Base-by-base conservation (phyloP, 495 filamentous ascomycete species). In the Acidomyces sp. region DNA sequence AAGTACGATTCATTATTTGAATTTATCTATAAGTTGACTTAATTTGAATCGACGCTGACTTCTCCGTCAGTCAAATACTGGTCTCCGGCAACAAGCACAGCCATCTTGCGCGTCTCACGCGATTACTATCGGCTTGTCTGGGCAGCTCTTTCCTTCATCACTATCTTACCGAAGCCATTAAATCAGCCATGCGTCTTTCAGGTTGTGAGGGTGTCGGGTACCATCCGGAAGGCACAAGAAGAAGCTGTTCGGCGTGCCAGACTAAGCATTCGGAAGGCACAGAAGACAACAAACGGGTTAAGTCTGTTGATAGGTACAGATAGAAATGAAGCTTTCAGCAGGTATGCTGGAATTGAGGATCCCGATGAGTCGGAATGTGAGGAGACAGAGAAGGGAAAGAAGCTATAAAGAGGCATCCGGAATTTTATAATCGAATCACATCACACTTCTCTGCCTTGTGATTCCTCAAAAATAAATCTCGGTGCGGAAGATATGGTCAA, bases 181-280 rank as follows among this genome's bases (percentile, higher is more conserved):
- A 62, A 68, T 16, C 62, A 59, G 39, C 67, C 72, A 0, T 87
- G 84, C 49, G 76, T 92, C 5, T 79, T 87, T 36, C 75, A 80
- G 34, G 87, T 96, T n/a, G 70, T 94, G 12, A 69, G 81, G 40
- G 84, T 94, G n/a, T 85, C 80, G 43, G 90, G 90, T 16, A 97
- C 92, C 7, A 92, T 97, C 51, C 75, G 74, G 45, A 94, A 93
- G 63, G 79, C 78, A 2, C 85, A 95, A 66, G 78, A 90, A 57
- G 86, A 88, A 57, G 84, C 80, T 25, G 78, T 95, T 53, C 68
- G 75, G 16, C 69, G 83, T 43, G 82, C 84, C 28, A 75, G 75
- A 49, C 65, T 67, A 35, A 72, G 81, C 53, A 78, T 93, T 43
- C 64, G 78, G 39, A 70, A 74, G 29, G 71, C 76, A 5, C 16